Evolutionary conservation across 2,329 filamentous ascomycete genomes (phyloP), one percentile per base, ranked within the genome.

Genomic region (Penicillium sp.): DNA sequence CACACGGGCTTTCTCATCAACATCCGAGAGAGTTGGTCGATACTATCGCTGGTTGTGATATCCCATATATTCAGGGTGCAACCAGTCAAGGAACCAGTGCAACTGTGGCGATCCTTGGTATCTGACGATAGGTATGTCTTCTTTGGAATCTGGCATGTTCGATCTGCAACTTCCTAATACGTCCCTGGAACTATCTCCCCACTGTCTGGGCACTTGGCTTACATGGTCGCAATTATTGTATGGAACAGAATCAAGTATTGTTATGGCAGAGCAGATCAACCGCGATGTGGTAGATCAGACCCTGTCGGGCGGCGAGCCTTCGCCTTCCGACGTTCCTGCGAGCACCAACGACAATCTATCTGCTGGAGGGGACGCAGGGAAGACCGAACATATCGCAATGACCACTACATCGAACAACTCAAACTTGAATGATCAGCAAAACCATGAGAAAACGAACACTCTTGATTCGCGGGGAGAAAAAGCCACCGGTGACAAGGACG

Each of bases 271-370:
- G 84, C 82, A 85, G 83, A 83, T 78, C 74, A 81, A 79, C 82
- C 84, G 86, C 78, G 82, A 88, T 88, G 85, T 86, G 85, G 85
- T 87, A 86, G 85, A 85, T 80, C 81, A 86, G 82, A 81, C 83
- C 80, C 80, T 82, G 85, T 87, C 85, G 84, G 81, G 84, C 79
- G 83, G 83, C 81, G 83, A 81, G 74, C 74, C 77, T 74, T 81
- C 81, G 81, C 82, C 83, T 79, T 84, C 84, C 83, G 85, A 85
- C 84, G 83, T 80, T 78, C 80, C 81, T 86, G 83, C 83, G 81
- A 82, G 79, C 80, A 82, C 78, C 78, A 79, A 80, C 77, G 79
- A 78, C 76, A 77, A 79, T 67, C 68, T 68, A 70, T 71, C 79
- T 80, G 81, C 81, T 80, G 78, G 77, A 78, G 77, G 75, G 73